Conservation (phyloP, 495 filamentous ascomycete species). For the Glonium stellatum region DNA sequence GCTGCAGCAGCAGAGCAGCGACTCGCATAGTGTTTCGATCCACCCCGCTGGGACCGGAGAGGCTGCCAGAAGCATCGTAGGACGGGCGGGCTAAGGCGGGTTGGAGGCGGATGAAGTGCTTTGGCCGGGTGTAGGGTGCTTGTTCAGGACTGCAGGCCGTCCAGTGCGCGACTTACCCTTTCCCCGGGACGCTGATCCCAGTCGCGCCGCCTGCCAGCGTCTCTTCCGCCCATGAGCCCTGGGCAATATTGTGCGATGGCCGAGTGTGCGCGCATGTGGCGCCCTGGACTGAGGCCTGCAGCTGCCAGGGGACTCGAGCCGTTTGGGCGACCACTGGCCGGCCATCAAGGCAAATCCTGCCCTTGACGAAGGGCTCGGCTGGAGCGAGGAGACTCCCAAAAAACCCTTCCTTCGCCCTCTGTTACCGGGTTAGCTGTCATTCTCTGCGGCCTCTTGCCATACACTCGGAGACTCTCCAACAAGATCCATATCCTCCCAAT, state of each 20-base stretch:
- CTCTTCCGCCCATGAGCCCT: neutral
- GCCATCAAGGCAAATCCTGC: conserved; percentile 1
- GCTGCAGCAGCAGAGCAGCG: too few species aligned
- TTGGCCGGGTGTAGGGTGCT: neutral
- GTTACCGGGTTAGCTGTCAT: neutral
- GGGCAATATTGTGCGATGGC: neutral
- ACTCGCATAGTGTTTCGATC: too few species aligned
- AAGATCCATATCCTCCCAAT: neutral
- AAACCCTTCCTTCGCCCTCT: neutral
- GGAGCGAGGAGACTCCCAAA: neutral
- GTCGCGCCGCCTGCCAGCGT: neutral
- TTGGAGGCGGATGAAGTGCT: neutral
- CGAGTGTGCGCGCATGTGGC: neutral
- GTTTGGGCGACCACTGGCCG: neutral
- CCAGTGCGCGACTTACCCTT: neutral
- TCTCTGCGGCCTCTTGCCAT: neutral
- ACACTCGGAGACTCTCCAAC: neutral
- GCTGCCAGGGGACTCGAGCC: neutral
- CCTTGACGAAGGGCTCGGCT: neutral
- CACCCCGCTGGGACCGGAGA: neutral
- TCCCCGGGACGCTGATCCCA: neutral
- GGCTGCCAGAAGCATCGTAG: neutral
- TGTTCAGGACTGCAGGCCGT: neutral
- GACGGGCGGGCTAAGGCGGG: neutral
- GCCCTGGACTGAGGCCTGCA: neutral